Conservation (phyloP, 2,329 filamentous ascomycete genomes). For the Tricladium varicosporioides region DNA sequence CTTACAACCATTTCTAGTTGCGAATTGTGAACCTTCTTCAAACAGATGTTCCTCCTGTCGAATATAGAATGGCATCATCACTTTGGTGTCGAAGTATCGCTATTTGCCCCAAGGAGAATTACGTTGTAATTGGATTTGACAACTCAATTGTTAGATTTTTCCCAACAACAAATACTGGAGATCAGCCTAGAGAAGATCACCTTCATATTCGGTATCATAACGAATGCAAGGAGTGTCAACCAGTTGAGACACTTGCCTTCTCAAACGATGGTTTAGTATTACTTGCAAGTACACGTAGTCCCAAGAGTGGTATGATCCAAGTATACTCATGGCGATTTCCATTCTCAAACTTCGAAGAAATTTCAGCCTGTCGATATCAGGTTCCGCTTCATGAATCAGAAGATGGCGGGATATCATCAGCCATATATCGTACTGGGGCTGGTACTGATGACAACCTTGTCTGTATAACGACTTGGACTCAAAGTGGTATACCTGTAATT, state of each 20-base stretch:
- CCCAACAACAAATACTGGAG: constrained; percentile 35
- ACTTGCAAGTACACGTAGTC: constrained; percentile 38
- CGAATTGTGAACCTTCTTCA: constrained; percentile 39
- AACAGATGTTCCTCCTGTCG: constrained; percentile 32
- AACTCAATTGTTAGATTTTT: constrained; percentile 41
- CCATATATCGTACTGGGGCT: constrained; percentile 35
- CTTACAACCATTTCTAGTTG: constrained; percentile 28
- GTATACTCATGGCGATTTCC: constrained; percentile 40
- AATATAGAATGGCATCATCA: constrained; percentile 40
- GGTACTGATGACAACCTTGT: constrained; percentile 37
- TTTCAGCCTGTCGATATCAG: constrained; percentile 37
- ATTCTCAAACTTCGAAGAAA: constrained; percentile 37
- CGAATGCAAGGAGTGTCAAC: constrained; percentile 37
- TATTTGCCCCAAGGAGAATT: constrained; percentile 40
- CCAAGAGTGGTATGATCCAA: constrained; percentile 38
- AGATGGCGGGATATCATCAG: constrained; percentile 40
- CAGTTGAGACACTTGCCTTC: constrained; percentile 41
- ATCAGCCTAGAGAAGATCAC: constrained; percentile 37
- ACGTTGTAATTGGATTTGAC: constrained; percentile 41
- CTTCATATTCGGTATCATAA: constrained; percentile 36
- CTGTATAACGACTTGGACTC: constrained; percentile 43
- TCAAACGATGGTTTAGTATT: constrained; percentile 41
- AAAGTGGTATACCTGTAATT: constrained; percentile 40
- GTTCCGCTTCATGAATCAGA: constrained; percentile 42
- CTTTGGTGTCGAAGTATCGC: constrained; percentile 41